Evolutionary conservation across 208 protist species (phyloP), one percentile per base, ranked within the genome.

Genomic region (Trichomonas tenax): DNA sequence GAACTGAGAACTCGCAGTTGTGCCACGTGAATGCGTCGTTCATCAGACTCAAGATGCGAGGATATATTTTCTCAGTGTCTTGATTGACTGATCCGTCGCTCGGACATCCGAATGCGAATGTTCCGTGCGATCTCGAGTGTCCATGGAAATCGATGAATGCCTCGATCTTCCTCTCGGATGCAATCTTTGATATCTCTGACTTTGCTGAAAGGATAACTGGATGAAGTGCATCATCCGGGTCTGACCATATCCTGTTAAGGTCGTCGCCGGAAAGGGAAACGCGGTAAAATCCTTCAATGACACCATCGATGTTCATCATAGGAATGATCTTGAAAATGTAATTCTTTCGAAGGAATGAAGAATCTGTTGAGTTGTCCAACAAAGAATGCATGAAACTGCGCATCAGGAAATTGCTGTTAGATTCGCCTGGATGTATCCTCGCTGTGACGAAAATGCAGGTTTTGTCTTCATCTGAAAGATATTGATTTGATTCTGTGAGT

Each of bases 241-340:
- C 46, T 8, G n/a, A 48, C 97, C 98, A 99, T 96, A 99, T 98
- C 11, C 99, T 97, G 96, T 99, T 99, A 14, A 99, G 98, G 97
- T 99, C 99, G 41, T 97, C 96, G 14, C 98, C 99, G 21, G 97
- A 97, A 14, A 99, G 97, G 72, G 98, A 98, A 96, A 98, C 99
- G 81, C 99, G 98, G 97, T 99, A 98, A 97, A 99, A 99, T 96
- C 99, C 99, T 96, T 99, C 97, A 63, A 99, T 98, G 34, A 99
- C 99, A 44, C 99, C 99, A 96, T 99, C 99, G 6, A 98, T 98
- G 97, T 99, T 99, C 14, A 99, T 97, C 98, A 99, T 99, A 2
- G 99, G 99, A 26, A 99, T 38, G 21, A 41, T 48, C 15, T 93
- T 93, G 44, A 93, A 23, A 51, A 93, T 93, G 17, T 26, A 58